phyloP scores from a whole-genome alignment of 352 stramenopile species.

The Pilasporangium apinafurcum region DNA sequence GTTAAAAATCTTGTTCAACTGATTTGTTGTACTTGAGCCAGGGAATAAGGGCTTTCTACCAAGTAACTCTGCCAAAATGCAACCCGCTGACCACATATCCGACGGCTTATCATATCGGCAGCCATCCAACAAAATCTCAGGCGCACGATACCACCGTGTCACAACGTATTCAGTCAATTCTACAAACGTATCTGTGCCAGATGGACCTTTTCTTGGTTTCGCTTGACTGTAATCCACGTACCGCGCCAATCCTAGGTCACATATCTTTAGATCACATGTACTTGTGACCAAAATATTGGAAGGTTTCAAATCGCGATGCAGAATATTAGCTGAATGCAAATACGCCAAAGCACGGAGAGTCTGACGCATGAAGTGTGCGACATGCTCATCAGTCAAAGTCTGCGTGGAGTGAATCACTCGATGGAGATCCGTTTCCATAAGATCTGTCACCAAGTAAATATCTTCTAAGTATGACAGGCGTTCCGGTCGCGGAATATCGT shows the following conservation, averaged over 20 bases:
- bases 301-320: constrained; percentile 96
- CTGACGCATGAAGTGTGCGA: constrained; percentile 96
- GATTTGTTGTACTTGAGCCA: constrained; percentile 93
- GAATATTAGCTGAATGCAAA: constrained; percentile 94
- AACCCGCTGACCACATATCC: constrained; percentile 87
- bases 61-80: constrained; percentile 96
- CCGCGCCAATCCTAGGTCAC: constrained; percentile 92
- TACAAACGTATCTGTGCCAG: constrained; percentile 32
- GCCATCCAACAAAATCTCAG: constrained; percentile 90
- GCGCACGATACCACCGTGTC: constrained; percentile 78
- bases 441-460: constrained; percentile 94
- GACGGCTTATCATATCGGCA: constrained; percentile 71
- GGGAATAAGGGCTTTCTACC: constrained; percentile 94
- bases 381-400: constrained; percentile 88
- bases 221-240: constrained; percentile 59
- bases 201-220: constrained; percentile 27
- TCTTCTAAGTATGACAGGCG: constrained; percentile 93
- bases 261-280: constrained; percentile 95
- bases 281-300: constrained; percentile 96
- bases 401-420: constrained; percentile 90
- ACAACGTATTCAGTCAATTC: constrained; percentile 79
- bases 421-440: constrained; percentile 94
- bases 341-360: constrained; percentile 95
- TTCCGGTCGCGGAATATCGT: constrained; percentile 90
- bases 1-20: constrained; percentile 96